A percentile compares a stretch with the other conserved stretches of the same genome.
Evolutionary conservation across 2,329 filamentous ascomycete species (phyloP).

Genomic region (Cryphonectria carpinicola): DNA sequence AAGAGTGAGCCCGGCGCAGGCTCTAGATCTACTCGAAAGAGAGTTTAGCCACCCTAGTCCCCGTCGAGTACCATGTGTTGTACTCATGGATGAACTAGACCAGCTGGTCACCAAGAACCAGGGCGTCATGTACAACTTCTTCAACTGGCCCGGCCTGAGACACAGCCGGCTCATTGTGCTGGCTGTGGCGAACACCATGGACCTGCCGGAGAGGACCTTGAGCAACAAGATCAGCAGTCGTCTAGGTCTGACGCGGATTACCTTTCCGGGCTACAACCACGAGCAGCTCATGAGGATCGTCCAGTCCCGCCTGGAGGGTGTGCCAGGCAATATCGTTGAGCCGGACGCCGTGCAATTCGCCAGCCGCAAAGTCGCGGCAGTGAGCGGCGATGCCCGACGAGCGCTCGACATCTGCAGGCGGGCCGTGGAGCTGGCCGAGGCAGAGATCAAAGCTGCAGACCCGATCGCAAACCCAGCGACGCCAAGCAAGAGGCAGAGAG

Average conservation of each 20-base stretch:
- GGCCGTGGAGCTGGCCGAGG: constrained; percentile 92
- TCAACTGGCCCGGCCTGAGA: constrained; percentile 94
- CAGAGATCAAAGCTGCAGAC: constrained; percentile 55
- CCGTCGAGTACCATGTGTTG: constrained; percentile 89
- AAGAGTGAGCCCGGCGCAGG: constrained; percentile 88
- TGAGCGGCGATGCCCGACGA: constrained; percentile 89
- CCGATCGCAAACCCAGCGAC: constrained; percentile 55
- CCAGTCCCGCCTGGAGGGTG: constrained; percentile 85
- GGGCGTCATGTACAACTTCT: constrained; percentile 99
- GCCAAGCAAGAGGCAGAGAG: constrained; percentile 59
- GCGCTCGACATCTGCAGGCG: constrained; percentile 94
- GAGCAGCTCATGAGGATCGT: constrained; percentile 98
- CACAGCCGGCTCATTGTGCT: constrained; percentile 94
- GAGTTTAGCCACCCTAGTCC: constrained; percentile 94
- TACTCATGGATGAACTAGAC: constrained; percentile 97
- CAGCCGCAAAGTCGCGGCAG: constrained; percentile 92
- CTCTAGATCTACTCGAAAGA: constrained; percentile 84
- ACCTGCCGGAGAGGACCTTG: constrained; percentile 90
- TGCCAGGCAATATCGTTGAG: constrained; percentile 88
- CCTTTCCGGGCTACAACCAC: constrained; percentile 96
- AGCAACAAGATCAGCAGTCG: constrained; percentile 98
- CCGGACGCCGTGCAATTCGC: constrained; percentile 95
- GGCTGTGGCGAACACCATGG: constrained; percentile 98
- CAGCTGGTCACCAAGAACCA: constrained; percentile 98
- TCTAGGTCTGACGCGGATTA: constrained; percentile 85